Evolutionary conservation across 305 asterid species (phyloP).

Genomic region (Andrographis paniculata): DNA sequence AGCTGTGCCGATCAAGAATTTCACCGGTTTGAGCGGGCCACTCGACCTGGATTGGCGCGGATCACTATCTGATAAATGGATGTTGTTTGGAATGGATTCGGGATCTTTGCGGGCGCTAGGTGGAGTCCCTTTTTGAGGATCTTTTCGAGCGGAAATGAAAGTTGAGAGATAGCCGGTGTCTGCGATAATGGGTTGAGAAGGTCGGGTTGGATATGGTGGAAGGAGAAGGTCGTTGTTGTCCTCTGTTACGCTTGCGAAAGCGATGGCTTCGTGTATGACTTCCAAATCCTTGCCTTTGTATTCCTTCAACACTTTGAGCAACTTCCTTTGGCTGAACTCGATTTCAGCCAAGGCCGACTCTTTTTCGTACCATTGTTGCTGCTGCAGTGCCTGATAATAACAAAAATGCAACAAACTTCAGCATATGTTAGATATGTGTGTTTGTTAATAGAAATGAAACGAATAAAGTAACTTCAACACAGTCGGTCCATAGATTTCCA

Average conservation of each 20-base stretch:
- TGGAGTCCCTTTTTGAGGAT: constrained; percentile 42
- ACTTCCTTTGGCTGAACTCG: constrained; percentile 54
- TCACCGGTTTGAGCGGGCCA: constrained; percentile 35
- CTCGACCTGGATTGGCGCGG: constrained; percentile 18
- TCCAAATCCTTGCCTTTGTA: constrained; percentile 74
- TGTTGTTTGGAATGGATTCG: not conserved
- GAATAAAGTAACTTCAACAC: no score
- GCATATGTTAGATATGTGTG: no score
- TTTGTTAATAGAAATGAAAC: no score
- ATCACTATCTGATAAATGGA: constrained; percentile 17
- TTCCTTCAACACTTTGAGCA: constrained; percentile 70
- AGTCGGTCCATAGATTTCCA: no score
- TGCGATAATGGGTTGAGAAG: constrained; percentile 32
- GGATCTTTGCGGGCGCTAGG: constrained; percentile 14
- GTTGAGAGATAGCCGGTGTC: constrained; percentile 39
- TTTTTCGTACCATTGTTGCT: constrained; percentile 83
- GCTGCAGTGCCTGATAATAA: constrained; percentile 56
- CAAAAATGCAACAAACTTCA: constrained; percentile 2
- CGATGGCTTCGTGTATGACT: constrained; percentile 74
- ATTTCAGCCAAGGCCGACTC: constrained; percentile 77
- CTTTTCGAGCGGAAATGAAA: constrained; percentile 26
- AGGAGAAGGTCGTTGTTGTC: constrained; percentile 79
- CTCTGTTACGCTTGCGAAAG: constrained; percentile 76
- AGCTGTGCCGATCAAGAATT: constrained; percentile 36
- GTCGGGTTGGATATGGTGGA: constrained; percentile 86